Percentiles rank a stretch among this genome's conserved stretches.
Conservation (phyloP, 2,329 filamentous ascomycete genomes). For the Microdochium bolleyi region DNA sequence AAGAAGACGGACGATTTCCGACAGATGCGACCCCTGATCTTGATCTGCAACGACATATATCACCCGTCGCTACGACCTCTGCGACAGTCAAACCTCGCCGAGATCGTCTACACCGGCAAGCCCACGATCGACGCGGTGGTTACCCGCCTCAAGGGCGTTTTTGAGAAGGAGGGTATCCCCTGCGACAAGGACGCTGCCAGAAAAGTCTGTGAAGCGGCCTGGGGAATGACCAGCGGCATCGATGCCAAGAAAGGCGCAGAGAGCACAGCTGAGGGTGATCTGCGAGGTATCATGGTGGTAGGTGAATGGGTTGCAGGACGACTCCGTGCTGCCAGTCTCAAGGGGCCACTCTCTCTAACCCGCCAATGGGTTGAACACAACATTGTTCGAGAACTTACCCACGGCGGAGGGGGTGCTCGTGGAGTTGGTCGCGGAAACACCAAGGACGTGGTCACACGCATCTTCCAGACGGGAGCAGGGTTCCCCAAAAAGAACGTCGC, state of each 20-base stretch:
- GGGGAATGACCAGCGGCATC: conserved; percentile 68
- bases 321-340: conserved; percentile 41
- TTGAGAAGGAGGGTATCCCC: conserved; percentile 79
- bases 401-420: conserved; percentile 63
- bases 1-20: conserved; percentile 82
- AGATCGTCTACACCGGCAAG: conserved; percentile 87
- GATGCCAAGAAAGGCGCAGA: conserved; percentile 63
- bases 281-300: conserved; percentile 78
- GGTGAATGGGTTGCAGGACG: conserved; percentile 79
- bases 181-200: conserved; percentile 86
- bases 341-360: conserved; percentile 46
- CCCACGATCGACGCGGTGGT: conserved; percentile 83
- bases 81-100: conserved; percentile 75
- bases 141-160: conserved; percentile 70
- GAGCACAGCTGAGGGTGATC: conserved; percentile 61
- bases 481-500: conserved; percentile 54
- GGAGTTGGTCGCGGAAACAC: conserved; percentile 64
- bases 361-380: conserved; percentile 71
- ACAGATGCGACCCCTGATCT: conserved; percentile 77
- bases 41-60: conserved; percentile 97
- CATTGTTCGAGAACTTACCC: conserved; percentile 57
- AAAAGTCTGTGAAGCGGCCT: conserved; percentile 73
- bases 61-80: conserved; percentile 81
- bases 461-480: conserved; percentile 72
- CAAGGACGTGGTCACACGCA: conserved; percentile 68